phyloP scores from a whole-genome alignment of 257 asterid species.

The Solanum sejunctum region DNA sequence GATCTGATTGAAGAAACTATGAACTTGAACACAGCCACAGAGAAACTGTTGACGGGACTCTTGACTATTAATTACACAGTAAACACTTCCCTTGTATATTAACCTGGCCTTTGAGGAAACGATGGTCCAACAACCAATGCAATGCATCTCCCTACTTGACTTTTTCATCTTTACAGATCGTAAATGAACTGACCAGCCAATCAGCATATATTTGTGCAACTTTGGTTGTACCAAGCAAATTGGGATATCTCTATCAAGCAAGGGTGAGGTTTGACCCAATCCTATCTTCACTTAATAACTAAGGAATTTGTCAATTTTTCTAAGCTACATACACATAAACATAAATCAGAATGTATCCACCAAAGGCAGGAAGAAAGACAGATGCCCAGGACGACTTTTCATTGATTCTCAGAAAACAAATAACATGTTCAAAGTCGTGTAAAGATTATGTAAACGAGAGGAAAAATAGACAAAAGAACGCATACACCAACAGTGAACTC shows the following conservation, averaged over 20 bases:
- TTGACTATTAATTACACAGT: background rate
- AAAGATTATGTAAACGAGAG: background rate
- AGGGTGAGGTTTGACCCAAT: background rate
- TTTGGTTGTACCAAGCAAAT: background rate
- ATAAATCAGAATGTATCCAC: background rate
- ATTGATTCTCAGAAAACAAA: background rate
- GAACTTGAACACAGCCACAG: background rate
- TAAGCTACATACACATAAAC: background rate
- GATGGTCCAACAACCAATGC: background rate
- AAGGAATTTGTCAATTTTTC: background rate
- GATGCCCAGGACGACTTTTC: background rate
- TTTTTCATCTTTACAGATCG: background rate
- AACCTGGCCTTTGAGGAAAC: background rate
- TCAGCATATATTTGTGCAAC: background rate
- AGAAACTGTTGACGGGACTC: background rate
- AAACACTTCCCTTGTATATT: background rate
- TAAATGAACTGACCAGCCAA: background rate
- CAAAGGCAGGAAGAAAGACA: background rate
- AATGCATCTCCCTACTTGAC: background rate
- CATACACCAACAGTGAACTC: conserved; percentile 37
- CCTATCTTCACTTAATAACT: background rate
- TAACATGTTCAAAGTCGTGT: background rate
- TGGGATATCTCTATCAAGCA: background rate
- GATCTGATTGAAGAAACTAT: background rate
- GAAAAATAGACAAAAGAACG: conserved; percentile 12